These are phyloP conservation scores for Blastobotrys peoriensis DNA, from an alignment of 805 yeast species.

Conservation along the genomic window DNA sequence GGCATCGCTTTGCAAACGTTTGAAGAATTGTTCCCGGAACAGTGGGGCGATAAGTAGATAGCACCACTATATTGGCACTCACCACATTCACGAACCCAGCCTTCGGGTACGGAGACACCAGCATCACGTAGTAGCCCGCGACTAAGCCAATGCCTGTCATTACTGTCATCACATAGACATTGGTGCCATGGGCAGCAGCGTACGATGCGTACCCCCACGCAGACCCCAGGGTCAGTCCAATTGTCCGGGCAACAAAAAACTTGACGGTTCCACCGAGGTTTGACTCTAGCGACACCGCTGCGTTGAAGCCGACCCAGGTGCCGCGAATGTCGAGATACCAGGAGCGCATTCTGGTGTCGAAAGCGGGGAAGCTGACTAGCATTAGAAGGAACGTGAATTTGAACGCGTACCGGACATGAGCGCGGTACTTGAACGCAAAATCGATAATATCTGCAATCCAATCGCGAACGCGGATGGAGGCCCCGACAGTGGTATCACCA, in stretches of 20 bases:
- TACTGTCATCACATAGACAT: slow-evolving; percentile 37
- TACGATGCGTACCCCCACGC: slow-evolving; percentile 46
- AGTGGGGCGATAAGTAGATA: slow-evolving; percentile 39
- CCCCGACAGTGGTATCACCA: background rate
- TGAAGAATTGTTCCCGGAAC: slow-evolving; percentile 36
- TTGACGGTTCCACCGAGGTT: slow-evolving; percentile 46
- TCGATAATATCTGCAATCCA: slow-evolving; percentile 20
- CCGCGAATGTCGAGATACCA: slow-evolving; percentile 47
- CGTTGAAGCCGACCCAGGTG: slow-evolving; percentile 50
- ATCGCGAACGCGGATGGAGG: background rate
- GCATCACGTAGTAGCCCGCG: slow-evolving; percentile 41
- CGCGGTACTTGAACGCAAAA: slow-evolving; percentile 13
- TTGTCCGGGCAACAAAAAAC: slow-evolving; percentile 41
- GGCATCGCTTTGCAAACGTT: slow-evolving; percentile 45
- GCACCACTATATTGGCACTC: slow-evolving; percentile 41
- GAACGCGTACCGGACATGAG: slow-evolving; percentile 41
- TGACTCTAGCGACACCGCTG: slow-evolving; percentile 44
- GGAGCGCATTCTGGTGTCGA: slow-evolving; percentile 39
- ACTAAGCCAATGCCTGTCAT: slow-evolving; percentile 39
- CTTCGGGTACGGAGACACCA: slow-evolving; percentile 44
- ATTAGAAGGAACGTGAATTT: slow-evolving; percentile 42
- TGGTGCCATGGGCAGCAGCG: slow-evolving; percentile 33
- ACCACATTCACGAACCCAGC: slow-evolving; percentile 47
- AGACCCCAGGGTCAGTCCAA: slow-evolving; percentile 44
- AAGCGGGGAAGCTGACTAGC: slow-evolving; percentile 47